Base-by-base conservation (phyloP, 768 basidiomycete species). In the Termitomyces sp. region DNA sequence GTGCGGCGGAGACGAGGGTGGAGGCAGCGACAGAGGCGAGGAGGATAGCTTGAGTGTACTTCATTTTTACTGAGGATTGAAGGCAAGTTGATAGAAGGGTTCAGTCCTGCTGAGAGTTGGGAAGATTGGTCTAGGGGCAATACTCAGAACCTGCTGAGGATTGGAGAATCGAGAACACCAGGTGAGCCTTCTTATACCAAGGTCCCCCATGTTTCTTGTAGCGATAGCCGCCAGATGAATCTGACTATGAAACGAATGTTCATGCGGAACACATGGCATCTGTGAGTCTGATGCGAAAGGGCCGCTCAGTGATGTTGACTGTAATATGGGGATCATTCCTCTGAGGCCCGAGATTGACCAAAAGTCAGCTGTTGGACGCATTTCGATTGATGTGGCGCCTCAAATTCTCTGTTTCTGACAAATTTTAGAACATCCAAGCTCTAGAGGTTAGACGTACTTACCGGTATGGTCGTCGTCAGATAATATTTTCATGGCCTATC, bases 11-110 rank as follows among this genome's bases (percentile, higher is more conserved):
- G 17, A 56, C 62, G 44, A 63, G 57, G 31, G 57, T 38, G 42
- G 51, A 55, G 34, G 59, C 62, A 29, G 54, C 57, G 41, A 61
- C 37, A 27, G 48, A 54, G 38, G 62, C 62, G 48, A 59, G 45
- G 50, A 61, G 34, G 42, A 60, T 37, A 32, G 51, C 62, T 60
- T 60, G 57, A 38, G 62, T 61, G 55, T 61, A 63, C 49, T 63
- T 63, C 62, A 63, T 60, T 29, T 46, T 58, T 47, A 29, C 2
- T 43, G 25, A 56, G 14, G 40, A 55, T 52, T 41, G 48, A 45
- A 58, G 49, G 35, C 47, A 31, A 51, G 54, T 51, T 53, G 46
- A 35, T 31, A 16, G 19, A 29, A 46, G 34, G 37, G 50, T 42
- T 57, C 52, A 62, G 58, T 49, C 56, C 56, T 38, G 59, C 56